Conservation (phyloP, 352 stramenopile species). For the Salisapilia sapeloensis region DNA sequence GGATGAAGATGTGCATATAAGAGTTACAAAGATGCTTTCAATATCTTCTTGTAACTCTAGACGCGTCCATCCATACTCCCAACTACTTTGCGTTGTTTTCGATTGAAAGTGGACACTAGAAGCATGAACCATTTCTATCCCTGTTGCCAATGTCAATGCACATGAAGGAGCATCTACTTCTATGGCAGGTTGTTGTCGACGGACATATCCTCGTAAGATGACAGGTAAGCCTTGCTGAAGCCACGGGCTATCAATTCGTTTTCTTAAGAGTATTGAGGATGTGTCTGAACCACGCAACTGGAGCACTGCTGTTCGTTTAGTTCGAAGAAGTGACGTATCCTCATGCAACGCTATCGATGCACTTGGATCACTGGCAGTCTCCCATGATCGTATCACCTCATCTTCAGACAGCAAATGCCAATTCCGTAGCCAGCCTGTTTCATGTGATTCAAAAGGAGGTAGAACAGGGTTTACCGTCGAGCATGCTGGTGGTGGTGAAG, state of each 20-base stretch:
- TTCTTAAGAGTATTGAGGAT: constrained; percentile 6
- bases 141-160: neutral
- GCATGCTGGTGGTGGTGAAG: too few species aligned
- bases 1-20: constrained; percentile 27
- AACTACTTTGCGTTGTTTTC: constrained; percentile 4
- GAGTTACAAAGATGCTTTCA: constrained; percentile 7
- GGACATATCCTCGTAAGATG: constrained; percentile 21
- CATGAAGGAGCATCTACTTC: neutral
- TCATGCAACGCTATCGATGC: constrained; percentile 7
- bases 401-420: constrained; percentile 2
- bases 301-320: constrained; percentile 15
- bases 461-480: too few species aligned
- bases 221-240: constrained; percentile 23
- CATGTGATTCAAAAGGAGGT: constrained; percentile 13
- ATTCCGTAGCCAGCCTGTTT: constrained; percentile 12
- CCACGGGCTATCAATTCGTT: constrained; percentile 13
- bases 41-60: constrained; percentile 19
- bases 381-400: too few species aligned
- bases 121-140: constrained; percentile 3
- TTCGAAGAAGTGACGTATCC: constrained; percentile 18
- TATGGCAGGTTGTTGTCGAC: constrained; percentile 1
- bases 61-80: constrained; percentile 17
- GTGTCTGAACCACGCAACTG: constrained; percentile 6
- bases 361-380: too few species aligned
- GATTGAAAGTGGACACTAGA: neutral